phyloP scores from a whole-genome alignment of 2,329 filamentous ascomycete species.

The Phaeosphaeriaceae sp. region DNA sequence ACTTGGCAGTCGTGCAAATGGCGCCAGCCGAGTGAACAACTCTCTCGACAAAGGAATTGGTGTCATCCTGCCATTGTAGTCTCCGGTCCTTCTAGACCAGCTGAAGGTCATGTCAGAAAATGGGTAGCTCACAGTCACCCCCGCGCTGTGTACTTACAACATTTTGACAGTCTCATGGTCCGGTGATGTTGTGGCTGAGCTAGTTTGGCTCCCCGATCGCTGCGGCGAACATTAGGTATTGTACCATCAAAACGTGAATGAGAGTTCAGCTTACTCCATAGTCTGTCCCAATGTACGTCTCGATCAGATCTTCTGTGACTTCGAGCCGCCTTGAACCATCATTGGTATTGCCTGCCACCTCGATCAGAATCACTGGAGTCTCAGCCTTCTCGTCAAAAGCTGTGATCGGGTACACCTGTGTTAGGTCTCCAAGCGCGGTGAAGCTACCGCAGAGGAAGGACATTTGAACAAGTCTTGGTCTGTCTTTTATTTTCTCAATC shows the following conservation, averaged over 20 bases:
- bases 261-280: conserved; percentile 2
- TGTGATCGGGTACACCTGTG: not conserved
- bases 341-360: not conserved
- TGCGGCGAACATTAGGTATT: not conserved
- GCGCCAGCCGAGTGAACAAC: conserved; percentile 11
- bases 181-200: not conserved
- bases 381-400: not conserved
- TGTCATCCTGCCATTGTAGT: conserved; percentile 6
- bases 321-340: not conserved
- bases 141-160: not conserved
- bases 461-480: not conserved
- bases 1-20: conserved; percentile 15
- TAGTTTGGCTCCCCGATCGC: not conserved
- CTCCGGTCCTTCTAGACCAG: conserved; percentile 5
- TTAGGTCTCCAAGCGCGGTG: not conserved
- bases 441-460: not conserved
- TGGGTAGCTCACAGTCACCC: not conserved
- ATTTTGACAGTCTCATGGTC: not conserved
- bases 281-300: conserved; percentile 10
- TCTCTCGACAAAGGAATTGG: conserved; percentile 10
- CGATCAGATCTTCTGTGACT: not conserved
- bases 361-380: not conserved
- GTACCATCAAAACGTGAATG: not conserved
- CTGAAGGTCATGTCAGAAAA: not conserved
- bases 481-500: not conserved